Percentiles rank a stretch among this genome's conserved stretches.
Evolutionary conservation across 192 early-diverging fungal genomes (phyloP).

Genomic region (Powellomyces hirtus): DNA sequence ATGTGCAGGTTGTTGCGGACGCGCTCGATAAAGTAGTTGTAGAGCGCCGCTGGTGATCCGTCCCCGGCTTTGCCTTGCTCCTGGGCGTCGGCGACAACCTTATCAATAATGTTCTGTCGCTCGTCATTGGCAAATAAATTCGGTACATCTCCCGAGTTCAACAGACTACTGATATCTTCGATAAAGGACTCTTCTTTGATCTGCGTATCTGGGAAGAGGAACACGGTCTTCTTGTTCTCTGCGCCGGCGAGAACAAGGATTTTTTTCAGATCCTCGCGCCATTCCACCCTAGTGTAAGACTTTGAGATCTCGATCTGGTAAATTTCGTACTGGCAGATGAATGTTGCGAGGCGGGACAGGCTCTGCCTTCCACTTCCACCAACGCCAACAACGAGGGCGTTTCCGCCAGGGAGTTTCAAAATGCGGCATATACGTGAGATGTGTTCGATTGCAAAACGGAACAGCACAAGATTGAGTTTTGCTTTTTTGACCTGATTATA

Average conservation of each 20-base stretch:
- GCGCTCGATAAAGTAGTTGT: conserved; percentile 64
- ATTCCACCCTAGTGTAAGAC: conserved; percentile 52
- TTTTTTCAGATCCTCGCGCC: conserved; percentile 63
- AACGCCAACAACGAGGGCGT: conserved; percentile 62
- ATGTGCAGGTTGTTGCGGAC: conserved; percentile 59
- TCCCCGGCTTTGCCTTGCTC: conserved; percentile 55
- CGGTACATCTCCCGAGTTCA: conserved; percentile 62
- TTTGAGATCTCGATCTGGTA: conserved; percentile 66
- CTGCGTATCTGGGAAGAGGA: conserved; percentile 61
- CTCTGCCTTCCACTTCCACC: conserved; percentile 61
- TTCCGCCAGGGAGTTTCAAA: conserved; percentile 58
- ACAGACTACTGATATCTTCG: conserved; percentile 55
- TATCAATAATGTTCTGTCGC: conserved; percentile 55
- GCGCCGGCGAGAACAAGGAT: conserved; percentile 51
- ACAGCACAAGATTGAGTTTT: conserved; percentile 59
- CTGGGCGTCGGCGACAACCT: conserved; percentile 44
- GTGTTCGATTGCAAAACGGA: conserved; percentile 66
- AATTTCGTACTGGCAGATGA: conserved; percentile 57
- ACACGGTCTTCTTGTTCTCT: conserved; percentile 58
- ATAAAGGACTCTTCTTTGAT: conserved; percentile 67
- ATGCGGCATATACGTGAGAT: conserved; percentile 58
- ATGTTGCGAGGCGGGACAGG: conserved; percentile 51
- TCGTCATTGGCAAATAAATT: conserved; percentile 61
- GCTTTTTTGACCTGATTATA: conserved; percentile 64
- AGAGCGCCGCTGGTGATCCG: conserved; percentile 49